A percentile compares a stretch with the other conserved stretches of the same genome.
phyloP scores from a whole-genome alignment of 345 rosid species.

The Sonneratia caseolaris region DNA sequence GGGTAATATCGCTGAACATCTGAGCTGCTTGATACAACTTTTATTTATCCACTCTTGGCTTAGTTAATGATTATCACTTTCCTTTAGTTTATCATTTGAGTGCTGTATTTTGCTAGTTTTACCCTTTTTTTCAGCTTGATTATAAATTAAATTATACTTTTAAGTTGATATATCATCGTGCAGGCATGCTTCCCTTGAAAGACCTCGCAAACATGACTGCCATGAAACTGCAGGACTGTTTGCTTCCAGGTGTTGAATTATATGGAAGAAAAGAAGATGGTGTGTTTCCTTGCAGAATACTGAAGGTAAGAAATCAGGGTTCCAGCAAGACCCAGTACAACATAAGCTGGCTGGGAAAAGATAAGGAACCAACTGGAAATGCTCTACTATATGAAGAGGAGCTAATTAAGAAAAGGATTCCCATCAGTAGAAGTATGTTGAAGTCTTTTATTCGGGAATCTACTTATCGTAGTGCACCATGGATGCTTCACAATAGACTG shows the following conservation, averaged over 20 bases:
- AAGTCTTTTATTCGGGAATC: conserved; percentile 92
- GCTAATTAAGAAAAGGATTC: conserved; percentile 59
- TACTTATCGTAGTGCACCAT: conserved; percentile 71
- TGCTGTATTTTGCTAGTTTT: background rate
- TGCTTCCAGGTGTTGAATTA: conserved; percentile 57
- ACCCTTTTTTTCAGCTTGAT: background rate
- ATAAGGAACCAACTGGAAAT: conserved; percentile 37
- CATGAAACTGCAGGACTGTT: conserved; percentile 43
- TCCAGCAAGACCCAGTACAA: conserved; percentile 55
- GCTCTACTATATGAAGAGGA: conserved; percentile 44
- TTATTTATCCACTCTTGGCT: background rate
- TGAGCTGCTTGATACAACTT: background rate
- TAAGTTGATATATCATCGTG: background rate
- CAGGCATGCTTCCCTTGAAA: conserved; percentile 78
- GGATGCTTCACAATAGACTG: conserved; percentile 73
- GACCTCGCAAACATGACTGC: conserved; percentile 71
- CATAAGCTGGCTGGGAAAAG: conserved; percentile 63
- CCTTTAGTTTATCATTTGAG: background rate
- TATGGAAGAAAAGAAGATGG: conserved; percentile 47
- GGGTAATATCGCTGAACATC: background rate
- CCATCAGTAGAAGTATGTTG: conserved; percentile 63
- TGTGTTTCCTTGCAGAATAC: conserved; percentile 55
- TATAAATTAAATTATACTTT: background rate
- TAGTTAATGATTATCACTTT: background rate
- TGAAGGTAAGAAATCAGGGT: conserved; percentile 33